Evolutionary conservation across 805 yeast genomes (phyloP), one percentile per base, ranked within the genome.

Genomic region (Pichia pseudocactophila): DNA sequence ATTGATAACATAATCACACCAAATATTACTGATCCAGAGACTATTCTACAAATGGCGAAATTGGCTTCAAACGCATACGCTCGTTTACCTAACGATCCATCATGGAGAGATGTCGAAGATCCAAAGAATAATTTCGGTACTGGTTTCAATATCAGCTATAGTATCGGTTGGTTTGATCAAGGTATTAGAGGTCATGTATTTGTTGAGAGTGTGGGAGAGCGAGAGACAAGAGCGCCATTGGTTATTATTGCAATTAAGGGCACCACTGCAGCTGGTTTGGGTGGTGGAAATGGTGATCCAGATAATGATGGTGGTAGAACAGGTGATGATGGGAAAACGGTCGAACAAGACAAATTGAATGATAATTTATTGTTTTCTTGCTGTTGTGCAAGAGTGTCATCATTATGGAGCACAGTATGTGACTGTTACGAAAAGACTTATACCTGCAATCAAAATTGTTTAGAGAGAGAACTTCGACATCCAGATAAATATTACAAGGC

Each of bases 31-130:
- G 96, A 89, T 59, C 73, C 73, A 41, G 77, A 76, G 32, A 85
- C 96, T 0, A 58, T 90, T 3, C 66, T 89, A 2, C 65, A 83
- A 1, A 63, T 90, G 34, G 97, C 97, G 0, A 61, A 79, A 41
- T 83, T 90, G 77, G 78, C 96, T 0, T 84, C 95, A 1, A 83
- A 92, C 58, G 97, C 97, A 2, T 92, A 90, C 56, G 95, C 87
- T 3, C 71, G 74, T 36, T 64, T 76, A 26, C 97, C 97, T 3
- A 56, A 64, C 6, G 74, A 78, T 19, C 89, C 88, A 37, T 94
- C 86, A 57, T 92, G 97, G 97, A 65, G 82, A 42, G 92, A 90
- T 53, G 58, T 59, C 5, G 62, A 59, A 1, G 43, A 46, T 27
- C 36, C 45, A 2, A 22, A 33, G 7, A 16, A 42, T 2, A 39